phyloP scores from a whole-genome alignment of 1,284 basidiomycete species.

The Earliella scabrosa region DNA sequence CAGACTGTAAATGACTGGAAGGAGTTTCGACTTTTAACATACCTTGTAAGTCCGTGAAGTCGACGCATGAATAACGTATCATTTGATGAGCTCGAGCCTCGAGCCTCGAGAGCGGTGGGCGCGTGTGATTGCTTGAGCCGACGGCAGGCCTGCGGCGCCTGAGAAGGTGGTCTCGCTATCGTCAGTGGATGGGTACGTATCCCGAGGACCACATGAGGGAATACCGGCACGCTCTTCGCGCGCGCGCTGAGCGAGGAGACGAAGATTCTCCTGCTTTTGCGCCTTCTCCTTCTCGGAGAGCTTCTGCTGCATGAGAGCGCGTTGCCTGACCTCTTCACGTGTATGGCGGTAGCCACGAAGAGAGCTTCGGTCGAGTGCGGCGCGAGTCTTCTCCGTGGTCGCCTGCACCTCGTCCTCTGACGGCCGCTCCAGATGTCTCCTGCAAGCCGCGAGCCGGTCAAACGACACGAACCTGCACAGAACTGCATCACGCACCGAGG shows the following conservation, averaged over 20 bases:
- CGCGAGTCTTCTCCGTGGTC: slow-evolving; percentile 89
- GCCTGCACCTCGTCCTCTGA: slow-evolving; percentile 88
- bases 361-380: slow-evolving; percentile 95
- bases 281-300: slow-evolving; percentile 98
- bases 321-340: slow-evolving; percentile 96
- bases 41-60: too few relatives aligned
- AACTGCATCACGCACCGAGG: slow-evolving; percentile 61
- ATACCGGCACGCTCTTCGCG: slow-evolving; percentile 92
- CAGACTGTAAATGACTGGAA: too few relatives aligned
- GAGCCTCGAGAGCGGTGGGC: too few relatives aligned
- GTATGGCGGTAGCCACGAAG: slow-evolving; percentile 96
- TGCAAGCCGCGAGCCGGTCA: slow-evolving; percentile 36
- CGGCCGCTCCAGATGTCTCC: slow-evolving; percentile 90
- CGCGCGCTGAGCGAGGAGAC: slow-evolving; percentile 92
- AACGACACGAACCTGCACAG: background rate
- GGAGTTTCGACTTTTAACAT: too few relatives aligned
- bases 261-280: slow-evolving; percentile 94
- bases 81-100: too few relatives aligned
- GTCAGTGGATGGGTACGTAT: too few relatives aligned
- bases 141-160: too few relatives aligned
- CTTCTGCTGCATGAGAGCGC: slow-evolving; percentile 97
- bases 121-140: too few relatives aligned
- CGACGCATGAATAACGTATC: too few relatives aligned
- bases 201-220: too few relatives aligned
- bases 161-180: too few relatives aligned